Evolutionary conservation across 2,329 filamentous ascomycete species (phyloP).

Genomic region (Colletotrichum sp.): DNA sequence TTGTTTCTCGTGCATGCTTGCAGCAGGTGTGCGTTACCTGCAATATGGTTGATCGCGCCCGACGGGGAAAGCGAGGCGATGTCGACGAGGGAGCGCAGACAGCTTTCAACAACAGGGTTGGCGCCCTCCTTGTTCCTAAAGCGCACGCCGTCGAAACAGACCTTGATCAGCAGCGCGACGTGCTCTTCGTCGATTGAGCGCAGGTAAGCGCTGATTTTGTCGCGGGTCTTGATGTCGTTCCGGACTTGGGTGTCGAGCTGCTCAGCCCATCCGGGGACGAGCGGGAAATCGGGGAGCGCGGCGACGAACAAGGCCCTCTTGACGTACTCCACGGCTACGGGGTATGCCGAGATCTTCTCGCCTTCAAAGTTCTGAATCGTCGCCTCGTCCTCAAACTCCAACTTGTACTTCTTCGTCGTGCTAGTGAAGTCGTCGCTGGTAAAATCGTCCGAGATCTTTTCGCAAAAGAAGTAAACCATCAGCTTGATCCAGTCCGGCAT

Average conservation of each 20-base stretch:
- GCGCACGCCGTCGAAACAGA: slow-evolving; percentile 63
- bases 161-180: slow-evolving; percentile 52
- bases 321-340: slow-evolving; percentile 73
- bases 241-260: slow-evolving; percentile 76
- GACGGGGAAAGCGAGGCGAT: slow-evolving; percentile 58
- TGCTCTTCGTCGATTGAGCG: slow-evolving; percentile 40
- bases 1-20: slow-evolving; percentile 70
- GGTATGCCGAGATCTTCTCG: slow-evolving; percentile 60
- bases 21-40: slow-evolving; percentile 55
- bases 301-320: slow-evolving; percentile 57
- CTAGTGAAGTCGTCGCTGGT: not conserved
- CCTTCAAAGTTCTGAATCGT: slow-evolving; percentile 53
- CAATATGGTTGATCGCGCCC: slow-evolving; percentile 53
- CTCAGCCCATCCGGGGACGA: slow-evolving; percentile 85
- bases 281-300: slow-evolving; percentile 53
- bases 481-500: slow-evolving; percentile 59
- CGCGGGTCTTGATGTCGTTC: slow-evolving; percentile 70
- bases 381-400: slow-evolving; percentile 29
- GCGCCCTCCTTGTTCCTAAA: slow-evolving; percentile 35
- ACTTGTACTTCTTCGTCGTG: slow-evolving; percentile 1
- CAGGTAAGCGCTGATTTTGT: slow-evolving; percentile 62
- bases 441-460: slow-evolving; percentile 2
- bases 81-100: slow-evolving; percentile 58
- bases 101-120: slow-evolving; percentile 47
- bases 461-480: slow-evolving; percentile 53